Percentiles rank a stretch among this genome's conserved stretches.
Conservation (phyloP, 345 rosid species). For the Rhodomyrtus tomentosa region DNA sequence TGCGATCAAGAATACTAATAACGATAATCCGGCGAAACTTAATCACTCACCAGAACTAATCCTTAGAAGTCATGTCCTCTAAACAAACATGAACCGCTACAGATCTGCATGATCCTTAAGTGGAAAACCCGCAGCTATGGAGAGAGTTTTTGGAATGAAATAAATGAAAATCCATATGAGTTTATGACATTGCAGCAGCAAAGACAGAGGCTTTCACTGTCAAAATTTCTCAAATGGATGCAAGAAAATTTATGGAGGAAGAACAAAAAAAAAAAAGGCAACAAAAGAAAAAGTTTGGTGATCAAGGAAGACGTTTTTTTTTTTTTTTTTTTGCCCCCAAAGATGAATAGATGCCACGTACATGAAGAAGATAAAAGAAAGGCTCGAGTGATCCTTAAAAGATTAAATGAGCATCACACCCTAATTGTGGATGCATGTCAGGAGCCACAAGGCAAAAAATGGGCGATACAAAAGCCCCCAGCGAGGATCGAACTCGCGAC, state of each 20-base stretch:
- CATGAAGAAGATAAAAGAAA: background rate
- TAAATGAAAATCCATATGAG: background rate
- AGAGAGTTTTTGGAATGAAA: background rate
- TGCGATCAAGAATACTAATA: background rate
- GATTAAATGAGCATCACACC: background rate
- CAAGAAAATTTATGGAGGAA: background rate
- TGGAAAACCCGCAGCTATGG: background rate
- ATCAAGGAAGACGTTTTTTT: background rate
- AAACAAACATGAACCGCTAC: background rate
- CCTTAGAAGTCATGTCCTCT: background rate
- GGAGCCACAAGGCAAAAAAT: background rate
- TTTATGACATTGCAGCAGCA: background rate
- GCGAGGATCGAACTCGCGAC: conserved; percentile 98
- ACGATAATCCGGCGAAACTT: background rate
- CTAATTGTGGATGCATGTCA: background rate
- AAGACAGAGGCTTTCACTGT: background rate
- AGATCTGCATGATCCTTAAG: background rate
- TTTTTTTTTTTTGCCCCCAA: too few relatives aligned
- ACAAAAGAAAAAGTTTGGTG: background rate
- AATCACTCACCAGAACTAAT: background rate
- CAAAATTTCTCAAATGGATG: background rate
- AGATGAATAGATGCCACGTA: background rate
- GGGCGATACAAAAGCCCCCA: background rate
- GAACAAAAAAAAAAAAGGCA: background rate
- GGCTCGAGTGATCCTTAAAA: background rate